These are phyloP conservation scores for Paecilomyces niveus DNA, from an alignment of 2,329 filamentous ascomycete species.

Conservation along the genomic window DNA sequence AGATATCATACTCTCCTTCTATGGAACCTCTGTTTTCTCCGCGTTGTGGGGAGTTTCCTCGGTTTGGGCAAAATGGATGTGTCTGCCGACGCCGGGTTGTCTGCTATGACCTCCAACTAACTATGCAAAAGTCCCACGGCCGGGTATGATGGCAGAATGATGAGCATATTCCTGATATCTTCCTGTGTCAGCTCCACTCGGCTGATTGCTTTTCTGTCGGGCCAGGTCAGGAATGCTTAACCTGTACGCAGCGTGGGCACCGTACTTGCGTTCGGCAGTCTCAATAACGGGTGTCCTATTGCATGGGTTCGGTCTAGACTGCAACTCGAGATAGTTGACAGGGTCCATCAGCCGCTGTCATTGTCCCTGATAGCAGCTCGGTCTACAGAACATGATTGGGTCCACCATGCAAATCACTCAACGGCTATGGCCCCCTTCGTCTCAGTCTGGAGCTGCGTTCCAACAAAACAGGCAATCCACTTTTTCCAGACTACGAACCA, in stretches of 20 bases:
- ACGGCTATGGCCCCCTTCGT: background rate
- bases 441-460: background rate
- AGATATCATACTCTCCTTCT: background rate
- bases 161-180: background rate
- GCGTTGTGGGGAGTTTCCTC: background rate
- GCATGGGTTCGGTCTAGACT: background rate
- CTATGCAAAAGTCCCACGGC: background rate
- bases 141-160: background rate
- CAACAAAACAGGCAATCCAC: background rate
- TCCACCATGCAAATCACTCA: background rate
- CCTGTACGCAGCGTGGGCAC: background rate
- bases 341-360: background rate
- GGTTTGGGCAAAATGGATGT: background rate
- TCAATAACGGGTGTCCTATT: background rate
- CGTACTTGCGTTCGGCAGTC: background rate
- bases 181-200: background rate
- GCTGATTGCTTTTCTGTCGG: background rate
- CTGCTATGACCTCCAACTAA: background rate
- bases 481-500: background rate
- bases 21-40: background rate
- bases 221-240: background rate
- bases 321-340: background rate
- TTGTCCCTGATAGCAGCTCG: background rate
- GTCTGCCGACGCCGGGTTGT: background rate
- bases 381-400: background rate